Conservation (phyloP, 164 flowering plant genomes). For the Stephania japonica region DNA sequence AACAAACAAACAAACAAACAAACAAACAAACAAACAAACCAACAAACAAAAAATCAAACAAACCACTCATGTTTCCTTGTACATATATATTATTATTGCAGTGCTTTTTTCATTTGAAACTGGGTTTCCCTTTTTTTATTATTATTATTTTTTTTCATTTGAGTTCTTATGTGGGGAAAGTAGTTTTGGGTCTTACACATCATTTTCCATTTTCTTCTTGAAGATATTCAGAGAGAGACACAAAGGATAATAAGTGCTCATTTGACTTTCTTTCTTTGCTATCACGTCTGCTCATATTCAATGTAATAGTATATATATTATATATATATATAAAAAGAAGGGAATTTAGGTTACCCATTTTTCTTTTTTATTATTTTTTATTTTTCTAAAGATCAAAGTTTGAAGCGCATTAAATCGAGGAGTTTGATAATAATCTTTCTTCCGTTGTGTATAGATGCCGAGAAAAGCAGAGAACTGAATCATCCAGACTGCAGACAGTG, state of each 20-base stretch:
- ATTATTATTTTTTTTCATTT: not conserved
- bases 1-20: no score
- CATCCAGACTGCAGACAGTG: conserved; percentile 69
- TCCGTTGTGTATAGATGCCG: conserved; percentile 45
- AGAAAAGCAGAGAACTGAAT: conserved; percentile 76
- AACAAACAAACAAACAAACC: not conserved
- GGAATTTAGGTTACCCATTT: not conserved
- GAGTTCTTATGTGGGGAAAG: not conserved
- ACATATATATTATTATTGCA: no score
- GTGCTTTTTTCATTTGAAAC: no score
- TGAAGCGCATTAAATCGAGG: not conserved
- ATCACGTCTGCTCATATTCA: not conserved
- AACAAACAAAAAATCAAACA: no score
- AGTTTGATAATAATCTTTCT: not conserved
- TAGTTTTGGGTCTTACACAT: not conserved
- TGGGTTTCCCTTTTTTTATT: not conserved
- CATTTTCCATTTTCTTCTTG: not conserved
- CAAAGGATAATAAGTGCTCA: not conserved
- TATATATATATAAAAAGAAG: no score
- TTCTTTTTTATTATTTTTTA: not conserved
- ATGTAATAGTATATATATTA: not conserved
- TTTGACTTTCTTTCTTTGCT: not conserved
- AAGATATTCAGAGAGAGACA: not conserved
- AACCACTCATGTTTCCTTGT: no score
- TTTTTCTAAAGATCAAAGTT: not conserved